These are phyloP conservation scores for Cardiospermum halicacabum DNA, from an alignment of 345 rosid species.

Conservation along the genomic window DNA sequence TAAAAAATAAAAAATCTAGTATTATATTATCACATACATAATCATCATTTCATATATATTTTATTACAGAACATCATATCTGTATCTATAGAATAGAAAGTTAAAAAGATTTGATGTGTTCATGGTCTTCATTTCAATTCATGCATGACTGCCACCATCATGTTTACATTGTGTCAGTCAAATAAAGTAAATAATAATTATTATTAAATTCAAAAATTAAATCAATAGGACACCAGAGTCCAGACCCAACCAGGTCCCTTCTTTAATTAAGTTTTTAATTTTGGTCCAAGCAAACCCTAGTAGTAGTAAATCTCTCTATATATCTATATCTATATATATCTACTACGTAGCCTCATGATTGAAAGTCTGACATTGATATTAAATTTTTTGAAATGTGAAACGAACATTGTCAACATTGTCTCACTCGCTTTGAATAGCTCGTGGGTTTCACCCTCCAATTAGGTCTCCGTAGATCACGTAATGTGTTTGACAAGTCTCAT, in stretches of 20 bases:
- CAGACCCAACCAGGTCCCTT: too few relatives aligned
- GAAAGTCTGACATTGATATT: constrained; percentile 25
- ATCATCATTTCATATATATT: too few relatives aligned
- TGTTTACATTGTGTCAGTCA: not conserved
- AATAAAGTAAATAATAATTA: not conserved
- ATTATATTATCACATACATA: too few relatives aligned
- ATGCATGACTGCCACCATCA: constrained; percentile 23
- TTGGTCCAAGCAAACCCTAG: constrained; percentile 14
- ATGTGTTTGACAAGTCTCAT: not conserved
- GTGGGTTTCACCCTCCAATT: constrained; percentile 1
- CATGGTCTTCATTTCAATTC: too few relatives aligned
- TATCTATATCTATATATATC: not conserved
- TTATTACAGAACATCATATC: too few relatives aligned
- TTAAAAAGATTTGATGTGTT: constrained; percentile 14
- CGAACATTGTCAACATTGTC: not conserved
- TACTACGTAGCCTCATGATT: constrained; percentile 35
- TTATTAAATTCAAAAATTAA: not conserved
- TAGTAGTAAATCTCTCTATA: not conserved
- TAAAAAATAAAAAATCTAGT: too few relatives aligned
- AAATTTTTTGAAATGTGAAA: too few relatives aligned
- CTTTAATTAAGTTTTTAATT: too few relatives aligned
- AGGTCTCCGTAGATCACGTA: not conserved
- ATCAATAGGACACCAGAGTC: constrained; percentile 12
- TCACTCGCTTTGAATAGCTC: not conserved
- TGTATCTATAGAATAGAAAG: too few relatives aligned